Evolutionary conservation across 495 filamentous ascomycete genomes (phyloP), one percentile per base, ranked within the genome.

Genomic region (Penicillium manginii): DNA sequence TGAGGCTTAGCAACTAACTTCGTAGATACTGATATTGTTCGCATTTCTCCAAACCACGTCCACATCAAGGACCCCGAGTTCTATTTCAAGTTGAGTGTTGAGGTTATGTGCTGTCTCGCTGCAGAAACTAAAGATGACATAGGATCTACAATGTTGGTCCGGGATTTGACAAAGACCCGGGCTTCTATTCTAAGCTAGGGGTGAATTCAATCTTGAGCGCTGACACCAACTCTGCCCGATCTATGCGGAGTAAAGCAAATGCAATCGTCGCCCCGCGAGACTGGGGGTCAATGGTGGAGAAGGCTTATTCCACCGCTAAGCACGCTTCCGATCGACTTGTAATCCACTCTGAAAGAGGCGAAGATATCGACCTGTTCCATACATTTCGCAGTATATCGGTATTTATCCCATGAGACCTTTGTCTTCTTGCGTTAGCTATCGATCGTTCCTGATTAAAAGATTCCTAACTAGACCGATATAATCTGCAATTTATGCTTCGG

Each of bases 51-150:
- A 8, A 32, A 46, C 15, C n/a, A 19, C 9, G 11, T 45, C 11
- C 15, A 17, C 23, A 47, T 47, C 15, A 55, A 55, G 6, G 52
- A 45, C 22, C 39, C 39, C 2, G 52, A 55, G 2, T 55, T 46
- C 18, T 55, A 55, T n/a, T 50, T 33, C 48, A 18, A 35, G 23
- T 35, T 14, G 26, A 29, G 26, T 29, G 6, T 29, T 29, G 26
- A 29, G 9, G 9, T 7, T 29, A 29, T 29, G 26, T 45, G 17
- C 9, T 23, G 31, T 39, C 35, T 39, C 35, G 15, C 15, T 12
- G 35, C 39, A 31, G 26, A 11, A 9, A n/a, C 45, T 47, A 14
- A 47, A 26, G 9, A 19, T 23, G 14, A 9, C 11, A 23, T 26
- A 47, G 45, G 22, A 47, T 47, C 2, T 47, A 23, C 10, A 26